A percentile compares a stretch with the other conserved stretches of the same genome.
Evolutionary conservation across 352 stramenopile genomes (phyloP).

Genomic region (Phytophthora pistaciae): DNA sequence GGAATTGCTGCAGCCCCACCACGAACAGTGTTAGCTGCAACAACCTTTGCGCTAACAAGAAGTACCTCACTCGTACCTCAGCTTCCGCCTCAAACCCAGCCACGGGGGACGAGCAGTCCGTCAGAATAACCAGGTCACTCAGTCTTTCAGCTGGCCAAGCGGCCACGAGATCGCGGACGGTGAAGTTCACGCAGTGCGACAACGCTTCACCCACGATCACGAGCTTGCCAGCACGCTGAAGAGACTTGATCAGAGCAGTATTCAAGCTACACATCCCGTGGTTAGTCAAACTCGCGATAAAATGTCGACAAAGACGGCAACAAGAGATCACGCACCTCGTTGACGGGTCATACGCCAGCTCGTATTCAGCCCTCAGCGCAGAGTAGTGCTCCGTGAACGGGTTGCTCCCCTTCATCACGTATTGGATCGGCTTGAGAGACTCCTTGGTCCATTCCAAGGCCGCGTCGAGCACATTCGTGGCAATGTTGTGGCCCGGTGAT

Average conservation of each 20-base stretch:
- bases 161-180: slow-evolving; percentile 91
- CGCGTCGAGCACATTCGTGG: slow-evolving; percentile 75
- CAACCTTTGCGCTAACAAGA: not conserved
- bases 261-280: too few species aligned
- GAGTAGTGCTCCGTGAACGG: slow-evolving; percentile 96
- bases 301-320: too few species aligned
- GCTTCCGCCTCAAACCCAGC: slow-evolving; percentile 63
- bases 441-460: slow-evolving; percentile 85
- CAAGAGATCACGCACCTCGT: slow-evolving; percentile 41
- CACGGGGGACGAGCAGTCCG: slow-evolving; percentile 72
- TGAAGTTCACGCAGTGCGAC: slow-evolving; percentile 97
- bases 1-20: slow-evolving; percentile 39
- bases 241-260: slow-evolving; percentile 76
- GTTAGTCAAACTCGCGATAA: too few species aligned
- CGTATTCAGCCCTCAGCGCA: slow-evolving; percentile 91
- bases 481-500: slow-evolving; percentile 87
- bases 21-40: not conserved
- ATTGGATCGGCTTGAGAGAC: slow-evolving; percentile 71
- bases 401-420: slow-evolving; percentile 94
- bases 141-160: slow-evolving; percentile 74
- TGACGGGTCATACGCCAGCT: slow-evolving; percentile 65
- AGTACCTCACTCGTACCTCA: slow-evolving; percentile 28
- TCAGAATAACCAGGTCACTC: slow-evolving; percentile 66
- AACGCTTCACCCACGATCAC: slow-evolving; percentile 94
- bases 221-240: slow-evolving; percentile 79